Percentiles rank a stretch among this genome's conserved stretches.
phyloP scores from a whole-genome alignment of 306 rosid species.

The Vigna hirtella region DNA sequence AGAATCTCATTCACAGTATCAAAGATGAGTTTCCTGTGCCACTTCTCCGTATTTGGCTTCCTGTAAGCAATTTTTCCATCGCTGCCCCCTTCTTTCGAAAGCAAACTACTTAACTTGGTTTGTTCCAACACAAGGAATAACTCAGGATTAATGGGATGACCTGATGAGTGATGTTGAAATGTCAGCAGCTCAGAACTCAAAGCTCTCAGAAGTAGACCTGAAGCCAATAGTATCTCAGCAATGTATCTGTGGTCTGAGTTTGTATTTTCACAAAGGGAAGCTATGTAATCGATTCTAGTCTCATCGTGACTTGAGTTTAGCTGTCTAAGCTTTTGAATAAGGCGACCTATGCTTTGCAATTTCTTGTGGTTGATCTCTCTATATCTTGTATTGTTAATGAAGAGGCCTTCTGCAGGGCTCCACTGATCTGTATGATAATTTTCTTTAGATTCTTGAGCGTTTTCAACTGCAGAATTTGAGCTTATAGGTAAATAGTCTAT shows the following conservation, averaged over 20 bases:
- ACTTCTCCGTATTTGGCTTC: conserved; percentile 54
- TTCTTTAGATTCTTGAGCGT: conserved; percentile 47
- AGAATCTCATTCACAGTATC: conserved; percentile 78
- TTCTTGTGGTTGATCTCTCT: conserved; percentile 64
- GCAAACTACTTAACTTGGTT: conserved; percentile 66
- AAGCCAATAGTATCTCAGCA: conserved; percentile 74
- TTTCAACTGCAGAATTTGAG: conserved; percentile 45
- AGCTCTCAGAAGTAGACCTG: conserved; percentile 74
- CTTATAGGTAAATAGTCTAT: conserved; percentile 29
- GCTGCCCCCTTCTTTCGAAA: conserved; percentile 51
- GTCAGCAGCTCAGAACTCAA: conserved; percentile 60
- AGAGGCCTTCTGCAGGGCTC: conserved; percentile 44
- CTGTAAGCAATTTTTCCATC: conserved; percentile 41
- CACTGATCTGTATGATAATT: conserved; percentile 52
- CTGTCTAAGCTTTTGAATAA: conserved; percentile 72
- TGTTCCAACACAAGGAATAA: conserved; percentile 77
- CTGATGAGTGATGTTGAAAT: conserved; percentile 74
- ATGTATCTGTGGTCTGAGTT: conserved; percentile 78
- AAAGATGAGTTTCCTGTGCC: conserved; percentile 69
- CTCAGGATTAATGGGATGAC: conserved; percentile 75
- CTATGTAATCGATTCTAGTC: conserved; percentile 71
- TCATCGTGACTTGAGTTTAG: conserved; percentile 75
- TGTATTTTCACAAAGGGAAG: conserved; percentile 70
- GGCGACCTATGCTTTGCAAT: conserved; percentile 66
- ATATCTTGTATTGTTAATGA: conserved; percentile 40